Conservation (phyloP, 2,329 filamentous ascomycete genomes). For the Davidsoniella australis region DNA sequence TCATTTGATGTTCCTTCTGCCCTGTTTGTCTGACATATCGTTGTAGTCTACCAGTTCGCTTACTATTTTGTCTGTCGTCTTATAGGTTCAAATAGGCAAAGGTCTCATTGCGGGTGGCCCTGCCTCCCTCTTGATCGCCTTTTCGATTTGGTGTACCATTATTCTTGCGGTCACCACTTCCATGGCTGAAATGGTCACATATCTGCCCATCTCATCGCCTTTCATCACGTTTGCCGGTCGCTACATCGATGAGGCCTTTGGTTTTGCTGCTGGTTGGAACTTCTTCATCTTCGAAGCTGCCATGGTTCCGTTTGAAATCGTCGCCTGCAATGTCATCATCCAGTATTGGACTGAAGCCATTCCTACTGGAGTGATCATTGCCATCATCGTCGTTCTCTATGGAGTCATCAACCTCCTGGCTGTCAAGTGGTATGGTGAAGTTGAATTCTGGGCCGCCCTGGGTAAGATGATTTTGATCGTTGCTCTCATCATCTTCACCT, state of each 20-base stretch:
- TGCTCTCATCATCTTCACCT: constrained; percentile 58
- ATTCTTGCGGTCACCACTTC: constrained; percentile 42
- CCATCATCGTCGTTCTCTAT: constrained; percentile 30
- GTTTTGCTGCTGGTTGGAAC: constrained; percentile 57
- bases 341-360: constrained; percentile 45
- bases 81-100: constrained; percentile 32
- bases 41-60: constrained; percentile 12
- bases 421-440: constrained; percentile 59
- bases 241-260: constrained; percentile 60
- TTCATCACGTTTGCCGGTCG: constrained; percentile 64
- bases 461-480: constrained; percentile 58
- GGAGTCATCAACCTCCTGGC: constrained; percentile 51
- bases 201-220: constrained; percentile 57
- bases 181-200: constrained; percentile 63
- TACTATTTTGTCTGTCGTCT: constrained; percentile 13
- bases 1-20: background rate
- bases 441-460: constrained; percentile 58
- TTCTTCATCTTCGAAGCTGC: constrained; percentile 55
- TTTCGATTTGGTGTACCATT: constrained; percentile 42
- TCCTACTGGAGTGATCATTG: constrained; percentile 43
- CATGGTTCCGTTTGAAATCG: constrained; percentile 51
- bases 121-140: constrained; percentile 39
- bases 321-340: constrained; percentile 45
- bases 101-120: constrained; percentile 42
- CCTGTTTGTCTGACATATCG: background rate